Conservation (phyloP, 768 basidiomycete species). For the Boletus pseudo-olivaceus region DNA sequence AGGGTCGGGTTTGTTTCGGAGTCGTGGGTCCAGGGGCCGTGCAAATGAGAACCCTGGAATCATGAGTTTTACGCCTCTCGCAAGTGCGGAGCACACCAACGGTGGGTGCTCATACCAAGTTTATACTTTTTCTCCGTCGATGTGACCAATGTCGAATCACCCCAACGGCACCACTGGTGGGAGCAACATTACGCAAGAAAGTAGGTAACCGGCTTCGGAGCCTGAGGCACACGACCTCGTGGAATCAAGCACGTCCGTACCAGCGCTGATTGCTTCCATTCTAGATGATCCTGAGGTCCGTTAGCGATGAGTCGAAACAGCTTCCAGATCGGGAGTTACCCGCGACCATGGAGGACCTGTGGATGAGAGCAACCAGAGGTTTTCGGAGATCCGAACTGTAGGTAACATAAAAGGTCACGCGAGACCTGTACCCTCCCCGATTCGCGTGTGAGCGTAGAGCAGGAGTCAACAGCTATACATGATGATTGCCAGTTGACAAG, state of each 20-base stretch:
- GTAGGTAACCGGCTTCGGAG: not conserved
- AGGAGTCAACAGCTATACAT: not conserved
- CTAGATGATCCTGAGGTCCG: slow-evolving; percentile 16
- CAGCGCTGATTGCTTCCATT: slow-evolving; percentile 18
- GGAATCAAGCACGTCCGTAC: slow-evolving; percentile 9
- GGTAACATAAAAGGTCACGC: not conserved
- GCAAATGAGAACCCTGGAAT: slow-evolving; percentile 17
- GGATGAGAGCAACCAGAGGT: not conserved
- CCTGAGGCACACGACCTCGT: slow-evolving; percentile 19
- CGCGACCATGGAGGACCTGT: not conserved
- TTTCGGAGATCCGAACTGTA: slow-evolving; percentile 5
- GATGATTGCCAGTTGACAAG: not conserved
- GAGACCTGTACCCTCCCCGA: not conserved
- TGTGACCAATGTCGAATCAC: slow-evolving; percentile 1
- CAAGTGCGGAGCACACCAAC: slow-evolving; percentile 11
- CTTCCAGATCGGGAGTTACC: slow-evolving; percentile 9
- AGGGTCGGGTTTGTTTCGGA: slow-evolving; percentile 13
- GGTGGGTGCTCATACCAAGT: slow-evolving; percentile 4
- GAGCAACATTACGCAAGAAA: slow-evolving; percentile 16
- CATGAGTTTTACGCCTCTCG: slow-evolving; percentile 9
- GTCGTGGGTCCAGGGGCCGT: slow-evolving; percentile 15
- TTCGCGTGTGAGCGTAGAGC: not conserved
- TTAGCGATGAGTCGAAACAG: slow-evolving; percentile 1
- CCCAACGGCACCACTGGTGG: slow-evolving; percentile 12
- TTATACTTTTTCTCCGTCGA: slow-evolving; percentile 3